Evolutionary conservation across 345 rosid genomes (phyloP).

Genomic region (Citrus australasica): DNA sequence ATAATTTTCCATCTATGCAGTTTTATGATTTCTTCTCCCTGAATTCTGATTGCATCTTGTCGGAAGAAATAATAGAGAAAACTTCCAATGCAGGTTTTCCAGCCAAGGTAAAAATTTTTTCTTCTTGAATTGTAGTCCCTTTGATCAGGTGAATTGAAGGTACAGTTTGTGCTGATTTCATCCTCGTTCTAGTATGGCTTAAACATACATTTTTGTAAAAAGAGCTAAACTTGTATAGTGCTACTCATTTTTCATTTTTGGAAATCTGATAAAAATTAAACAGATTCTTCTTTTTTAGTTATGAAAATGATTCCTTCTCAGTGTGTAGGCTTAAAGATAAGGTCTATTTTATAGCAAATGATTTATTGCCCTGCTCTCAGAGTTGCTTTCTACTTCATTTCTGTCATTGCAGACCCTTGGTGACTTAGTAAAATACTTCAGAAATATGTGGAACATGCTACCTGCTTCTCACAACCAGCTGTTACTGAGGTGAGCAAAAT

Average conservation of each 20-base stretch:
- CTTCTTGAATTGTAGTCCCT: not conserved
- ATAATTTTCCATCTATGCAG: conserved; percentile 38
- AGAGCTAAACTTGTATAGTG: not conserved
- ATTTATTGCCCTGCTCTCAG: not conserved
- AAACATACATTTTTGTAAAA: not conserved
- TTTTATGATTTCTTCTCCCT: conserved; percentile 63
- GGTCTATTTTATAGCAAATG: not conserved
- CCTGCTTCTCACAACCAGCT: conserved; percentile 44
- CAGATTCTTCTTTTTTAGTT: not conserved
- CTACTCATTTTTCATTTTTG: not conserved
- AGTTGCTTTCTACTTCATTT: not conserved
- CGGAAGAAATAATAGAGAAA: conserved; percentile 55
- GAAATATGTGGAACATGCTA: conserved; percentile 48
- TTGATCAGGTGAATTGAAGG: not conserved
- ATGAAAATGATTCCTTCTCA: not conserved
- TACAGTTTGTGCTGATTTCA: not conserved
- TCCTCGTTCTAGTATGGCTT: not conserved
- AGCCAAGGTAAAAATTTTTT: conserved; percentile 43
- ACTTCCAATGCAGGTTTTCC: conserved; percentile 48
- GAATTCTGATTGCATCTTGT: conserved; percentile 39
- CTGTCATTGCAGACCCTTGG: conserved; percentile 56
- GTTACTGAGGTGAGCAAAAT: conserved; percentile 48
- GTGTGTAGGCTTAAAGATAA: not conserved
- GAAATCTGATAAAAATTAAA: not conserved
- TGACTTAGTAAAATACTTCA: conserved; percentile 53